phyloP scores from a whole-genome alignment of 2,329 filamentous ascomycete species.

The Monosporascus sp. region DNA sequence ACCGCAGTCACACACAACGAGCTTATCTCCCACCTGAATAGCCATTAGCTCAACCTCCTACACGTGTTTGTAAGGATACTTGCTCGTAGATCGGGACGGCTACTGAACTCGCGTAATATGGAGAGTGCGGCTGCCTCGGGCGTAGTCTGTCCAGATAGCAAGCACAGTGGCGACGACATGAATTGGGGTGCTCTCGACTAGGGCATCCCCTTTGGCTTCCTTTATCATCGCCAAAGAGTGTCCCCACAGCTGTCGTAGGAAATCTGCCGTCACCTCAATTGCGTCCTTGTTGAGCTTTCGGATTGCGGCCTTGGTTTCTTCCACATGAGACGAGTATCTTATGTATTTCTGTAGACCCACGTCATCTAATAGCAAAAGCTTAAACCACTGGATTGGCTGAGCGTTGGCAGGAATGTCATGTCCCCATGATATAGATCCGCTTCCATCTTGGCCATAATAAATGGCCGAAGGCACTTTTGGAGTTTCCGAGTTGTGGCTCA shows the following conservation, averaged over 20 bases:
- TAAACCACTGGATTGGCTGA: slow-evolving; percentile 5
- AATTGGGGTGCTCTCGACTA: slow-evolving; percentile 9
- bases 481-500: slow-evolving; percentile 1
- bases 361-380: slow-evolving; percentile 16
- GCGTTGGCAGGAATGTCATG: slow-evolving; percentile 13
- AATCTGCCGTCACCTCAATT: slow-evolving; percentile 18
- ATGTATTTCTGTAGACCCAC: slow-evolving; percentile 12
- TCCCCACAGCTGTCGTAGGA: slow-evolving; percentile 18
- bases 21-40: too few relatives aligned
- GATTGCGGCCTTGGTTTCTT: slow-evolving; percentile 5
- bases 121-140: slow-evolving; percentile 20
- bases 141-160: slow-evolving; percentile 22
- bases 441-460: slow-evolving; percentile 10
- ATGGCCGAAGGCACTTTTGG: slow-evolving; percentile 19
- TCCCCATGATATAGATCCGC: slow-evolving; percentile 13
- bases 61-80: too few relatives aligned
- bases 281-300: slow-evolving; percentile 11
- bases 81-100: too few relatives aligned
- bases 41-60: too few relatives aligned
- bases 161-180: slow-evolving; percentile 21
- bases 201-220: slow-evolving; percentile 4
- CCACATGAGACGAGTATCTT: slow-evolving; percentile 8
- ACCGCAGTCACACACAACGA: too few relatives aligned
- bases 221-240: slow-evolving; percentile 14
- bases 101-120: too few relatives aligned